A percentile compares a stretch with the other conserved stretches of the same genome.
Conservation (phyloP, 73 alveolate species). For the Paramecium sonneborni region DNA sequence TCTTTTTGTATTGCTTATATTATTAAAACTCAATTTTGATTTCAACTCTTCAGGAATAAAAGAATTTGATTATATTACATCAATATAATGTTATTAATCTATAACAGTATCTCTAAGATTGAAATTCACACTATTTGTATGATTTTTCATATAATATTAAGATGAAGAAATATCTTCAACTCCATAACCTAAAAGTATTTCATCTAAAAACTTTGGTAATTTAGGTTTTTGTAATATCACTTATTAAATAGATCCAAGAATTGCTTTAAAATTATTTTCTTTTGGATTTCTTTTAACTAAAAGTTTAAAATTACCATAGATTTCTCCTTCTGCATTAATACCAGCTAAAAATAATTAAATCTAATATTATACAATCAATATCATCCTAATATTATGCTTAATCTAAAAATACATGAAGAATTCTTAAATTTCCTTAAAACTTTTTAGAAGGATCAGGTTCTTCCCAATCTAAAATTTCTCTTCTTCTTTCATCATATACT, state of each 20-base stretch:
- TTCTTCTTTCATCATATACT: conserved; percentile 49
- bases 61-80: neutral
- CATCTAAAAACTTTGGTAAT: neutral
- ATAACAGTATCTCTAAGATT: neutral
- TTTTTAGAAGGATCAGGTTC: conserved; percentile 1
- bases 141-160: neutral
- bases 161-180: neutral
- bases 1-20: neutral
- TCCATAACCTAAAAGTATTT: conserved; percentile 26
- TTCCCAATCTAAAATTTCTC: conserved; percentile 44
- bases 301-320: conserved; percentile 18
- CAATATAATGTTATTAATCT: neutral
- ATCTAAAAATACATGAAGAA: conserved; percentile 22
- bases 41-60: neutral
- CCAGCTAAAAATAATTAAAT: neutral
- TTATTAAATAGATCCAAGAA: neutral
- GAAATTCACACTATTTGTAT: neutral
- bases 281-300: conserved; percentile 28
- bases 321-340: conserved; percentile 39
- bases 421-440: conserved; percentile 16
- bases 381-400: conserved; percentile 25
- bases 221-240: neutral
- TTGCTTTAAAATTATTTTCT: conserved; percentile 37
- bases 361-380: neutral
- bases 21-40: neutral